Base-by-base conservation (phyloP, 2,329 filamentous ascomycete species). In the Aspergillus sp. region DNA sequence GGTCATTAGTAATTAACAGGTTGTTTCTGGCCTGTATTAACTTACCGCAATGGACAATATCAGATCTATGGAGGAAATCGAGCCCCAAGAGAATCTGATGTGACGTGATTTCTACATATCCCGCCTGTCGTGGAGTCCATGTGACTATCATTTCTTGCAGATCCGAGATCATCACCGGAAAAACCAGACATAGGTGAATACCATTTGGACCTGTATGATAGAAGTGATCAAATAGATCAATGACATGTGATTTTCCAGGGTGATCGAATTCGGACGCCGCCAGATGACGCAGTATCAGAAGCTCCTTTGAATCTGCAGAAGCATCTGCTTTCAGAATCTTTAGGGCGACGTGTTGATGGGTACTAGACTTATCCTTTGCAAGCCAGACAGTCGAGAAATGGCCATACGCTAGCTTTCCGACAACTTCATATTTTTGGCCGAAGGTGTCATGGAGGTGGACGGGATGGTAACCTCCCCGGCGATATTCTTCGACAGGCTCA, bases 321-420 rank as follows among this genome's bases (percentile, higher is more conserved):
- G 50, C 54, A 53, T 65, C 56, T 21, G 69, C 66, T 59, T 70
- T 70, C 10, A 71, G 60, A 44, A 71, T 66, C 44, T 70, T 71
- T 48, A 71, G 57, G 8, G 63, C 63, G 15, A 71, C 67, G 2
- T 68, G 30, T 52, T 15, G 61, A 30, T 66, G 41, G 39, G 61
- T 44, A 38, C 66, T 70, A 42, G 54, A 57, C 57, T 54, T 21
- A 32, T 71, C 64, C 21, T 62, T 8, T 17, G 69, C 66, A 51
- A 70, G 54, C 66, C 68, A 71, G 23, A 70, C 69, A n/a, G 70
- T 72, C 5, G 66, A 68, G 52, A 54, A 65, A 38, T 61, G 62
- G 5, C 67, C 67, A 51, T 51, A 66, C 3, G 59, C 62, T 39
- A 64, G 52, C 32, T 68, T 70, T 59, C 57, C 66, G 49, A 65